These are phyloP conservation scores for Sicyos edulis DNA, from an alignment of 306 rosid species.

Conservation along the genomic window DNA sequence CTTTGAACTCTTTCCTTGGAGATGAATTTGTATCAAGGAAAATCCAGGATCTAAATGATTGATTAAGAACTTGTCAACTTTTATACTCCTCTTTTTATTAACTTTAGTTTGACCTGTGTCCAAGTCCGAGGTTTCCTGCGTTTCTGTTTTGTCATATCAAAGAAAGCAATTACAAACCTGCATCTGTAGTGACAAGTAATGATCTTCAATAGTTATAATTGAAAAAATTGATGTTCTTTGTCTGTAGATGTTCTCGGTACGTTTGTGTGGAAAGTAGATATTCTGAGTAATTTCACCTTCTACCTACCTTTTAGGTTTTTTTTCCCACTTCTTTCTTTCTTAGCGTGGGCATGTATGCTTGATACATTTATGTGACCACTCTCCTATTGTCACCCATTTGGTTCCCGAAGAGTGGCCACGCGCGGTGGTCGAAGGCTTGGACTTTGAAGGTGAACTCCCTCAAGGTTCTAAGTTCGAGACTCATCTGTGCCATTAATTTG, in stretches of 20 bases:
- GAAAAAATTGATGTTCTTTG: background rate
- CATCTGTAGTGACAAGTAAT: too few relatives aligned
- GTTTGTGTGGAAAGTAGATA: background rate
- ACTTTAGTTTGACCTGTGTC: background rate
- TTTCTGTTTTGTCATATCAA: slow-evolving; percentile 1
- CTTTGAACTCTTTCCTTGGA: background rate
- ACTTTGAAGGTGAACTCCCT: too few relatives aligned
- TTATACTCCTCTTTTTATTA: background rate
- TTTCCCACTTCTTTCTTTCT: background rate
- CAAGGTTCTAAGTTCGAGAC: too few relatives aligned
- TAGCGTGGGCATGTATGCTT: background rate
- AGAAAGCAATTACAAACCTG: background rate
- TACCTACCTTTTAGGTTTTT: background rate
- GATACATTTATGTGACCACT: background rate
- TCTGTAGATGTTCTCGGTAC: background rate
- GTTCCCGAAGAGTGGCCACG: too few relatives aligned
- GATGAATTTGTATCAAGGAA: background rate
- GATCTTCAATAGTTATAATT: too few relatives aligned
- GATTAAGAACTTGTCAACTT: background rate
- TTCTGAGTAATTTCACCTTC: background rate
- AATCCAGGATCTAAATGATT: background rate
- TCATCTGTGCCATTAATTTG: too few relatives aligned
- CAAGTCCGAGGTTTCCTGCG: background rate
- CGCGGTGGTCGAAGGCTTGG: too few relatives aligned
- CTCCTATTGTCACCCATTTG: background rate